These are phyloP conservation scores for Citrus mangshanensis DNA, from an alignment of 345 rosid genomes.

Conservation along the genomic window DNA sequence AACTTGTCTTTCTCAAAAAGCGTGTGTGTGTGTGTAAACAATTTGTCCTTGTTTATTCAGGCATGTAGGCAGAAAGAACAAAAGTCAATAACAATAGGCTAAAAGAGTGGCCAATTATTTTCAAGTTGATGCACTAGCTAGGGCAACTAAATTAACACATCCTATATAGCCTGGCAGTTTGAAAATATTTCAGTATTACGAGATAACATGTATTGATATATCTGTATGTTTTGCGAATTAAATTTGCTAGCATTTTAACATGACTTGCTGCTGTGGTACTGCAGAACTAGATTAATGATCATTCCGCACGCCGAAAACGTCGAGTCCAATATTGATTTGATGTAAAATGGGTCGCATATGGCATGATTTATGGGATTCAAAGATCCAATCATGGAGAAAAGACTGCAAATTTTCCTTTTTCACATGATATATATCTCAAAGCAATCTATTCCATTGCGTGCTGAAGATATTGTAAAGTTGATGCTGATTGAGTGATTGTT, in stretches of 20 bases:
- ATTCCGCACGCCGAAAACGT: background rate
- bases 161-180: background rate
- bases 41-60: background rate
- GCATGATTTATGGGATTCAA: background rate
- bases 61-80: background rate
- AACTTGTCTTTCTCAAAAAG: background rate
- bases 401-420: background rate
- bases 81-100: background rate
- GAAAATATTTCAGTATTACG: background rate
- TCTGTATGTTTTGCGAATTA: background rate
- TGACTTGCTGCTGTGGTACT: background rate
- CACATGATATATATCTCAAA: background rate
- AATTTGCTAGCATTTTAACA: background rate
- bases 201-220: background rate
- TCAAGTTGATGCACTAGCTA: background rate
- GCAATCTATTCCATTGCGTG: no score
- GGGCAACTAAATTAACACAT: background rate
- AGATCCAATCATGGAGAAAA: background rate
- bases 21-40: background rate
- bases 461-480: background rate
- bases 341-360: background rate
- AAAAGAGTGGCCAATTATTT: slow-evolving; percentile 1
- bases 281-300: background rate
- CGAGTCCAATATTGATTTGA: background rate
- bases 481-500: background rate